phyloP scores from a whole-genome alignment of 192 early-diverging fungal genomes.

The Endogone sp. region DNA sequence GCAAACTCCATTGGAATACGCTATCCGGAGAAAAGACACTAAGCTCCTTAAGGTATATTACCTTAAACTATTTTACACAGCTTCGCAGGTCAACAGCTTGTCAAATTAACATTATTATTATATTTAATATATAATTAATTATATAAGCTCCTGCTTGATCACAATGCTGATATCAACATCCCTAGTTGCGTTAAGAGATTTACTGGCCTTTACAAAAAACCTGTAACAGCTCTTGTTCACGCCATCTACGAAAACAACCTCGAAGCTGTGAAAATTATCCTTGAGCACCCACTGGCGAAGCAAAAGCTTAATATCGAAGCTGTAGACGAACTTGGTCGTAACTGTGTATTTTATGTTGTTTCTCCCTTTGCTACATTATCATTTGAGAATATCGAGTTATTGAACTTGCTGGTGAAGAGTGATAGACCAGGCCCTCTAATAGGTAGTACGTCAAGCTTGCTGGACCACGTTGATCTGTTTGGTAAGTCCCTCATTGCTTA shows the following conservation, averaged over 20 bases:
- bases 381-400: slow-evolving; percentile 10
- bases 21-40: slow-evolving; percentile 25
- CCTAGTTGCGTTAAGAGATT: slow-evolving; percentile 14
- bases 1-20: slow-evolving; percentile 38
- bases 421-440: background rate
- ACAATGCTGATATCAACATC: slow-evolving; percentile 35
- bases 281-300: background rate
- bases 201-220: slow-evolving; percentile 10
- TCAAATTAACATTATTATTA: too few relatives aligned
- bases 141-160: slow-evolving; percentile 23
- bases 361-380: slow-evolving; percentile 6
- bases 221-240: slow-evolving; percentile 34
- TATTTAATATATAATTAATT: too few relatives aligned
- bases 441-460: background rate
- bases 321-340: slow-evolving; percentile 8
- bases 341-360: slow-evolving; percentile 1
- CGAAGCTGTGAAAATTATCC: slow-evolving; percentile 16
- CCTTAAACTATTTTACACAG: background rate
- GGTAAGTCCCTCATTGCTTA: slow-evolving; percentile 9
- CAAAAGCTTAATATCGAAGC: slow-evolving; percentile 3
- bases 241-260: slow-evolving; percentile 26
- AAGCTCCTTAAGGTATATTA: slow-evolving; percentile 23
- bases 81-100: too few relatives aligned
- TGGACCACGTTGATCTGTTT: slow-evolving; percentile 3
- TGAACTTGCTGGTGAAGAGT: slow-evolving; percentile 1